Percentiles rank a stretch among this genome's conserved stretches.
These are phyloP conservation scores for Pleurozium schreberi DNA, from an alignment of 225 moss, liverwort and hornwort species.

Conservation along the genomic window DNA sequence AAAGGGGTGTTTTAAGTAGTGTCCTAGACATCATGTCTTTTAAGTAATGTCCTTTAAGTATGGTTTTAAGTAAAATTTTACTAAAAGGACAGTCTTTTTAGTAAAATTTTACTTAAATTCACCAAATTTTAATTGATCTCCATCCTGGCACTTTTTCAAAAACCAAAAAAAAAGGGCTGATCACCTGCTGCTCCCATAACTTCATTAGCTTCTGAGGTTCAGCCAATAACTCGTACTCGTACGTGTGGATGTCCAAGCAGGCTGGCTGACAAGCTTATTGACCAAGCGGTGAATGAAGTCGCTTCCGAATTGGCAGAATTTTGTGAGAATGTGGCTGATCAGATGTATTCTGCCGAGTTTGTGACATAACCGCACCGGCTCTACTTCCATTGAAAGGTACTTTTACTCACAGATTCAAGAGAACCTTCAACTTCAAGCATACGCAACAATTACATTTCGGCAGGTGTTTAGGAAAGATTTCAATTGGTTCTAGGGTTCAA, in stretches of 20 bases:
- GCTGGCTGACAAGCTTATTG: conserved; percentile 40
- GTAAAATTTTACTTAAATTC: too few relatives aligned
- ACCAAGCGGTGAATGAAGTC: conserved; percentile 30
- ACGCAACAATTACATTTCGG: neutral
- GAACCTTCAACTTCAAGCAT: neutral
- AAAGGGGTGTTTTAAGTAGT: too few relatives aligned
- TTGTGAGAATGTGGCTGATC: conserved; percentile 37
- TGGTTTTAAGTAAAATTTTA: too few relatives aligned
- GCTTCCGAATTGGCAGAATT: conserved; percentile 38
- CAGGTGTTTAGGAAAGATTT: neutral
- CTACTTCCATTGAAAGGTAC: neutral
- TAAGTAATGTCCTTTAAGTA: too few relatives aligned
- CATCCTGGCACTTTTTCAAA: too few relatives aligned
- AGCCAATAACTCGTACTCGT: neutral
- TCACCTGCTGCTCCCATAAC: neutral
- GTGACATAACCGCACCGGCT: neutral
- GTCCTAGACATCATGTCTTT: too few relatives aligned
- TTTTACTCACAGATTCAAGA: neutral
- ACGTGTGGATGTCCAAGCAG: conserved; percentile 12
- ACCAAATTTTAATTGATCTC: too few relatives aligned
- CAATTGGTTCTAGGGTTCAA: neutral
- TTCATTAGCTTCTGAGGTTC: neutral
- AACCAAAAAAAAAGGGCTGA: too few relatives aligned
- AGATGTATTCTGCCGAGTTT: conserved; percentile 41
- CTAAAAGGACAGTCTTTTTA: too few relatives aligned